A percentile compares a stretch with the other conserved stretches of the same genome.
Evolutionary conservation across 2,329 filamentous ascomycete species (phyloP).

Genomic region (Teratosphaeria zuluensis): DNA sequence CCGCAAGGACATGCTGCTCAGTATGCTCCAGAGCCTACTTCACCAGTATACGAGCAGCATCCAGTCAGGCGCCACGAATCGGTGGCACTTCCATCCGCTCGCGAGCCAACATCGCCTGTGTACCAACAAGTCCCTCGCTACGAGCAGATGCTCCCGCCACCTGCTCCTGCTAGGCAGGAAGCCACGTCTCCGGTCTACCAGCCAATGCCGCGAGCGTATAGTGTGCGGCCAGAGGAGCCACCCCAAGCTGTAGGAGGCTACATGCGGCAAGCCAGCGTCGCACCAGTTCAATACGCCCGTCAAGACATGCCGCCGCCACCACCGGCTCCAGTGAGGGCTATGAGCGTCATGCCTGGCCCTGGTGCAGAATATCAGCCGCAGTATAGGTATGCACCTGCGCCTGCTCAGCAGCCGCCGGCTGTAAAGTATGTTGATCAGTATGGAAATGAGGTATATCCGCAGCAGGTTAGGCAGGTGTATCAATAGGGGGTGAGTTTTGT

Average conservation of each 20-base stretch:
- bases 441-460: constrained; percentile 21
- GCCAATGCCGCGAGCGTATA: constrained; percentile 16
- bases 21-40: constrained; percentile 16
- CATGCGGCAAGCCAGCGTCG: constrained; percentile 28
- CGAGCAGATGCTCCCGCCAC: constrained; percentile 32
- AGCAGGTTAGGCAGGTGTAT: constrained; percentile 19
- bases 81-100: constrained; percentile 5
- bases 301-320: constrained; percentile 10
- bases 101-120: constrained; percentile 5
- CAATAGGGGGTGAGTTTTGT: constrained; percentile 3
- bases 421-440: constrained; percentile 35
- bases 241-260: constrained; percentile 9
- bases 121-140: constrained; percentile 10
- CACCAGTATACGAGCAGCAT: constrained; percentile 9
- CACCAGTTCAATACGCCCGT: constrained; percentile 30
- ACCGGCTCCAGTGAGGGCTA: constrained; percentile 19
- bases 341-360: constrained; percentile 31
- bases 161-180: constrained; percentile 16
- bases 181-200: constrained; percentile 13
- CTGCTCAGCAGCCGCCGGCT: constrained; percentile 9
- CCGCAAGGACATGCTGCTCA: constrained; percentile 10
- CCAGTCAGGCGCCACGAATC: constrained; percentile 2
- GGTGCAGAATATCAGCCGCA: constrained; percentile 14
- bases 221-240: constrained; percentile 46
- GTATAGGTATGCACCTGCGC: constrained; percentile 11